phyloP scores from a whole-genome alignment of 2,329 filamentous ascomycete species.

The Fusarium solani-melongenae region DNA sequence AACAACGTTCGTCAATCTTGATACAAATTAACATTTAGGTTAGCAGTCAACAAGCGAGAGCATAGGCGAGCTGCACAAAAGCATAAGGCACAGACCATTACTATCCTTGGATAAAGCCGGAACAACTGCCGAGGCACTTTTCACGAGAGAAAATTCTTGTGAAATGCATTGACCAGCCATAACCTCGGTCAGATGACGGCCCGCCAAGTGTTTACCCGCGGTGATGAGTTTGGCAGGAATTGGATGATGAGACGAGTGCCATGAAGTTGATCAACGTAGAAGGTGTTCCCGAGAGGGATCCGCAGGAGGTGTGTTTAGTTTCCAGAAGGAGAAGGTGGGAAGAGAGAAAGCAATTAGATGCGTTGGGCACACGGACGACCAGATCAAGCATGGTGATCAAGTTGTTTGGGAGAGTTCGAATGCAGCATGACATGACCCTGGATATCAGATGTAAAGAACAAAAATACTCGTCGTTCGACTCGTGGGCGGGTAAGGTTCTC shows the following conservation, averaged over 20 bases:
- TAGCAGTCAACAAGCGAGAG: not conserved
- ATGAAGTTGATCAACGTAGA: not conserved
- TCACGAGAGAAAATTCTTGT: not conserved
- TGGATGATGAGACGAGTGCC: not conserved
- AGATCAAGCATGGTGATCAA: not conserved
- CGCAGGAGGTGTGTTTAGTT: not conserved
- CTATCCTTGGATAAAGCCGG: not conserved
- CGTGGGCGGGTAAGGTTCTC: not conserved
- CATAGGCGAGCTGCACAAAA: not conserved
- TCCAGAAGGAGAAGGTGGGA: not conserved
- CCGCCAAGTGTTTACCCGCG: not conserved
- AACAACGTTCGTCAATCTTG: not conserved
- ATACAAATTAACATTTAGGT: not conserved
- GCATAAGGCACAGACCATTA: not conserved
- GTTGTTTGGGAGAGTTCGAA: not conserved
- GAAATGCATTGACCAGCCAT: not conserved
- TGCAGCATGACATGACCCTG: not conserved
- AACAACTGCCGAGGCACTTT: not conserved
- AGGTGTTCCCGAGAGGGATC: not conserved
- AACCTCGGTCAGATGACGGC: not conserved
- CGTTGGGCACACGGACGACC: not conserved
- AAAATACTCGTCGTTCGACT: not conserved
- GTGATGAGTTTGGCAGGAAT: not conserved
- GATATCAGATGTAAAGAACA: not conserved
- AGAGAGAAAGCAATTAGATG: not conserved